Evolutionary conservation across 352 stramenopile species (phyloP), one percentile per base, ranked within the genome.

Genomic region (Phytophthora parvispora): DNA sequence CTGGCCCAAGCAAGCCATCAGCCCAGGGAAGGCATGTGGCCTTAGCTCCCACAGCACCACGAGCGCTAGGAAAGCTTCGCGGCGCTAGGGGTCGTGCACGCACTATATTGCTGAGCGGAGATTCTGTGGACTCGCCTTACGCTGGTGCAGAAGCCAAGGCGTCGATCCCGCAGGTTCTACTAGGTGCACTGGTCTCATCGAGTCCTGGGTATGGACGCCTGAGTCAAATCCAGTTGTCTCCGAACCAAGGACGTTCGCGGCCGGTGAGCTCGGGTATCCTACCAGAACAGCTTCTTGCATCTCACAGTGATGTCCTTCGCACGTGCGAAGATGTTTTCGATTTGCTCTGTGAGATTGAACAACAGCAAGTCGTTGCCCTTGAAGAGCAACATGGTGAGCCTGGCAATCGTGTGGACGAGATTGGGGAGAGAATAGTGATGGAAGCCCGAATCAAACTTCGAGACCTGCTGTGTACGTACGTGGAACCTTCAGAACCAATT

Each of bases 271-370:
- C 63, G 16, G 68, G 68, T 2, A 76, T 76, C 49, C 58, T 76
- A 55, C 68, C 68, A 32, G 63, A 76, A 18, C 56, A 76, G 15
- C 55, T 76, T 40, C 43, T 73, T 20, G 68, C 68, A 9, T 76
- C 63, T 6, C 63, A 76, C 6, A 73, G 42, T 24, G 68, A 76
- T 49, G 60, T 78, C 10, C 55, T 74, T 10, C 70, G 70, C 12
- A 75, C 76, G 27, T 92, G 84, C 25, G 80, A 92, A 59, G 74
- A 85, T 22, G 55, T 89, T 0, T 92, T 91, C 34, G 79, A 91
- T 22, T n/a, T 90, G 34, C 66, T 92, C 0, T 92, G 84, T 58
- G 69, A 86, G 18, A 73, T 83, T 34, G 61, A 75, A 12, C 60
- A 78, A 6, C 66, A 81, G 5, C 40, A 67, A 31, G 32, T 66